These are phyloP conservation scores for Laguncularia racemosa DNA, from an alignment of 345 rosid species.

Conservation along the genomic window DNA sequence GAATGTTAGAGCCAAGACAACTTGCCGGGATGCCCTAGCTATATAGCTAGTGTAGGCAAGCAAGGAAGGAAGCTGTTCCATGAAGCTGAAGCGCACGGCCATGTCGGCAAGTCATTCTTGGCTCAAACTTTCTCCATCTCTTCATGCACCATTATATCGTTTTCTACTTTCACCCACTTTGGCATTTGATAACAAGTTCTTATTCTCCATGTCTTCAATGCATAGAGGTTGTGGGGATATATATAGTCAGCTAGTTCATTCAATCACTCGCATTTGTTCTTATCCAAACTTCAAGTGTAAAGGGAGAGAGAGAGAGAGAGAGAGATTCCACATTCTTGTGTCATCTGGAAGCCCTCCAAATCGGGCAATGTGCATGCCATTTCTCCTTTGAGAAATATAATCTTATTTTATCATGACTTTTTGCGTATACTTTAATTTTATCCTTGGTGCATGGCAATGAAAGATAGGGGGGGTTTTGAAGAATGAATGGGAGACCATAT, in stretches of 20 bases:
- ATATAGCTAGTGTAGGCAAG: too few relatives aligned
- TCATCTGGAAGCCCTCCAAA: too few relatives aligned
- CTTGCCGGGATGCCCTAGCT: constrained; percentile 3
- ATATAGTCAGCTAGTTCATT: constrained; percentile 1
- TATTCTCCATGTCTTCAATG: neutral
- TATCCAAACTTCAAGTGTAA: neutral
- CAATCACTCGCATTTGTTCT: neutral
- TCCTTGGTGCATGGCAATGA: too few relatives aligned
- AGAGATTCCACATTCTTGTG: too few relatives aligned
- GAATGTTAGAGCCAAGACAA: constrained; percentile 11
- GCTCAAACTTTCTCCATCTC: constrained; percentile 16
- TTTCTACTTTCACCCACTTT: too few relatives aligned
- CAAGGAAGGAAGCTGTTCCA: neutral
- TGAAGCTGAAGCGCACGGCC: neutral
- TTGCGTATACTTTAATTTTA: too few relatives aligned
- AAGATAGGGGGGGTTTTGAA: too few relatives aligned
- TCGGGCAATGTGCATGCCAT: too few relatives aligned
- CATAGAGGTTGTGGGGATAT: neutral
- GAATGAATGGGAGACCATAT: too few relatives aligned
- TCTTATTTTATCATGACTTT: too few relatives aligned
- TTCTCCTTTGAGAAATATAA: too few relatives aligned
- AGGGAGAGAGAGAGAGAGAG: too few relatives aligned
- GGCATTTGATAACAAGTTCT: neutral
- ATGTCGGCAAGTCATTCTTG: constrained; percentile 16
- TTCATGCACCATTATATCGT: neutral